A percentile compares a stretch with the other conserved stretches of the same genome.
Conservation (phyloP, 2,329 filamentous ascomycete genomes). For the Hypocreales sp. region DNA sequence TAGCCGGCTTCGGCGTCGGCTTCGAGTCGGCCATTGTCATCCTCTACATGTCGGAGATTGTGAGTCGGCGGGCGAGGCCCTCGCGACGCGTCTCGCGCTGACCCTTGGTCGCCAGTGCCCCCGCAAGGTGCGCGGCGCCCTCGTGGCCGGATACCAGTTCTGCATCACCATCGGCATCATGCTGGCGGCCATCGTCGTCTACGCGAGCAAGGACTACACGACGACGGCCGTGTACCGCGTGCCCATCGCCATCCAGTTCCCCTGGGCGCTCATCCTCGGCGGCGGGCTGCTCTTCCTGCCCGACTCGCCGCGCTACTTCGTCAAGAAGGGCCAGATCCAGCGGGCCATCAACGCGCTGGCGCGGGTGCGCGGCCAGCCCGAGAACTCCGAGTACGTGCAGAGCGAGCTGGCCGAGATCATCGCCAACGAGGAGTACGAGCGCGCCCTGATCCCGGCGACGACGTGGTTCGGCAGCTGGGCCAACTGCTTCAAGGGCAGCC, state of each 20-base stretch:
- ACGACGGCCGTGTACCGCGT: slow-evolving; percentile 64
- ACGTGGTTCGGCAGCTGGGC: slow-evolving; percentile 56
- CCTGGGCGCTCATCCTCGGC: slow-evolving; percentile 64
- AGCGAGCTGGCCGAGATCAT: slow-evolving; percentile 72
- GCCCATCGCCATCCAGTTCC: slow-evolving; percentile 64
- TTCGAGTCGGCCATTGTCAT: slow-evolving; percentile 71
- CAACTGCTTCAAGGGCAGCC: slow-evolving; percentile 49
- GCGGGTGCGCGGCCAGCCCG: slow-evolving; percentile 58
- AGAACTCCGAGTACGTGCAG: slow-evolving; percentile 60
- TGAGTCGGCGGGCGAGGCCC: too few relatives aligned
- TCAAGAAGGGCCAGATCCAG: slow-evolving; percentile 60
- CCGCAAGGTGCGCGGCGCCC: slow-evolving; percentile 58
- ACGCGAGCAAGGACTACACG: slow-evolving; percentile 46
- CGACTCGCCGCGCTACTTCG: slow-evolving; percentile 73
- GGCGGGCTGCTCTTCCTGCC: slow-evolving; percentile 60
- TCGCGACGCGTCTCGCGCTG: too few relatives aligned
- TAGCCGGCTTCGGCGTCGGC: slow-evolving; percentile 66
- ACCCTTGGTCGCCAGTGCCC: too few relatives aligned
- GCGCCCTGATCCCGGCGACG: slow-evolving; percentile 46
- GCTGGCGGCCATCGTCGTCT: slow-evolving; percentile 59
- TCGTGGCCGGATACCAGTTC: slow-evolving; percentile 75
- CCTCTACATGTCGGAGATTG: slow-evolving; percentile 77
- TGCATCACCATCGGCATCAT: slow-evolving; percentile 69
- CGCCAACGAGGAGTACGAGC: slow-evolving; percentile 80
- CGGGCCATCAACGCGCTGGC: slow-evolving; percentile 46